Base-by-base conservation (phyloP, 1,284 basidiomycete species). In the Calocybe gambosa region DNA sequence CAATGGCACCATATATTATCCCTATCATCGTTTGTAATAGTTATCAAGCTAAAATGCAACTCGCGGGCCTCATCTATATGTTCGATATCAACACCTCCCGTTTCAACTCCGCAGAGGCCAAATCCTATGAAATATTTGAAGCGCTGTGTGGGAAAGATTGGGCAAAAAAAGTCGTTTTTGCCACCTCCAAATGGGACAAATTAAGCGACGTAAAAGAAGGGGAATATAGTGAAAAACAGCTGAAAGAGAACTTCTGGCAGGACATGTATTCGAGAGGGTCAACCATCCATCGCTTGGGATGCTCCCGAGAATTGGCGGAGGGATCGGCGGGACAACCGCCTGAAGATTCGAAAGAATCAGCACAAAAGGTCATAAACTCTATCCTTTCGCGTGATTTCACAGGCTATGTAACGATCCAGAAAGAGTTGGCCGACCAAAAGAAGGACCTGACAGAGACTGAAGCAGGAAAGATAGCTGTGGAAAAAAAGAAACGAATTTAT, bases 71-170 rank as follows among this genome's bases (percentile, higher is more conserved):
- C 5, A 12, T 29, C 28, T 29, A 29, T n/a, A 9, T 29, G 3
- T n/a, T 9, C 3, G 28, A 29, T n/a, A 29, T 29, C 28, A 29
- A 9, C 10, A 29, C 28, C 13, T 5, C 8, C 3, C 8, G 28
- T 3, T 3, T 29, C 10, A 12, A 12, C 3, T 3, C 13, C 3
- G 8, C 10, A 29, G 13, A 9, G 28, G 8, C 10, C 2, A 9
- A 29, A 3, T n/a, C 8, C 13, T 29, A 29, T n/a, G 28, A 29
- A 12, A 29, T 29, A 29, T 29, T 29, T 9, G 13, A 29, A 12
- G 28, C 8, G 13, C 28, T 29, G 10, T 29, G 28, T 9, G 58
- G 58, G 3, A 37, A 50, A 3, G 33, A 45, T 4, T 51, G 52
- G 3, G 40, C 52, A 7, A 19, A 21, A 3, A 53, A 29, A 9